Evolutionary conservation across 495 filamentous ascomycete genomes (phyloP).

Genomic region (Penicillium lividum): DNA sequence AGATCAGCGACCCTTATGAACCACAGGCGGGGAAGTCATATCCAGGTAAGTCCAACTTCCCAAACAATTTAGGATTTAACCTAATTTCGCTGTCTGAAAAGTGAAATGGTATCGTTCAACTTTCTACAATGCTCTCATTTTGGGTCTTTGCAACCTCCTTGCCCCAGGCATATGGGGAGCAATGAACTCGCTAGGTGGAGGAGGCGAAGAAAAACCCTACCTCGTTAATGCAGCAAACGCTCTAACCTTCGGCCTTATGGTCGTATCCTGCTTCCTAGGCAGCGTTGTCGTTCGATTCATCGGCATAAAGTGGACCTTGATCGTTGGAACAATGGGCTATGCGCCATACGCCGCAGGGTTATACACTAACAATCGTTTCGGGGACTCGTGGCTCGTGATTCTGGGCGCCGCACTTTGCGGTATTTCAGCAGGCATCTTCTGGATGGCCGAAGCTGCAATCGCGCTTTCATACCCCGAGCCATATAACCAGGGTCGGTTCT

Average conservation of each 20-base stretch:
- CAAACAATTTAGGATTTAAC: not conserved
- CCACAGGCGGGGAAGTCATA: slow-evolving; percentile 8
- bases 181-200: slow-evolving; percentile 70
- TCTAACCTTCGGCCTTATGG: slow-evolving; percentile 66
- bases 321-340: slow-evolving; percentile 66
- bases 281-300: slow-evolving; percentile 57
- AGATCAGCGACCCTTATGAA: slow-evolving; percentile 13
- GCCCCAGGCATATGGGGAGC: slow-evolving; percentile 69
- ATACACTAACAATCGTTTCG: slow-evolving; percentile 67
- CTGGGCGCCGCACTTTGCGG: slow-evolving; percentile 66
- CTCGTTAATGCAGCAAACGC: slow-evolving; percentile 72
- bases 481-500: slow-evolving; percentile 58
- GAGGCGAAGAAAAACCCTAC: slow-evolving; percentile 61
- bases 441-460: slow-evolving; percentile 67
- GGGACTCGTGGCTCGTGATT: slow-evolving; percentile 61
- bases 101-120: slow-evolving; percentile 67
- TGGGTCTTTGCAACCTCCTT: slow-evolving; percentile 63
- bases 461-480: slow-evolving; percentile 65
- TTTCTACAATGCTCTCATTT: slow-evolving; percentile 63
- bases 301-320: slow-evolving; percentile 64
- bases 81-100: slow-evolving; percentile 9
- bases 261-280: slow-evolving; percentile 59
- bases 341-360: slow-evolving; percentile 65
- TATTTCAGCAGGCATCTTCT: slow-evolving; percentile 65
- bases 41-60: slow-evolving; percentile 26